Percentiles rank a stretch among this genome's conserved stretches.
Conservation (phyloP, 176 grass and related monocot genomes). For the Oryza rufipogon region DNA sequence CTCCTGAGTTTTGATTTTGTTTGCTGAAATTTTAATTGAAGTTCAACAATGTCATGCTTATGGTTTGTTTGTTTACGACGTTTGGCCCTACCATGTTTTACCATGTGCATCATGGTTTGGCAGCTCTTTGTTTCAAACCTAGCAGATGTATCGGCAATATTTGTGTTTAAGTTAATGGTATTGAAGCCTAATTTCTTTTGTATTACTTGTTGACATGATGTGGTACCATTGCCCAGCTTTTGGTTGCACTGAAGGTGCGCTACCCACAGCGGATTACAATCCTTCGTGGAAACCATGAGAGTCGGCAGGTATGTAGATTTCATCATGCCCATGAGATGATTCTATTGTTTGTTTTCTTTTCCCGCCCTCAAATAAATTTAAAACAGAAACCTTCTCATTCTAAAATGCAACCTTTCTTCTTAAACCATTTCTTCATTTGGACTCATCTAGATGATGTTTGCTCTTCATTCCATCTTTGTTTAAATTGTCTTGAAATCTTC, state of each 20-base stretch:
- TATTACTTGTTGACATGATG: constrained; percentile 16
- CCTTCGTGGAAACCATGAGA: constrained; percentile 92
- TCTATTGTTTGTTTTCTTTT: background rate
- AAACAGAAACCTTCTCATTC: constrained; percentile 1
- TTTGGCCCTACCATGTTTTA: background rate
- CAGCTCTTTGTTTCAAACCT: background rate
- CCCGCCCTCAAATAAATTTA: background rate
- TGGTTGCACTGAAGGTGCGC: constrained; percentile 89
- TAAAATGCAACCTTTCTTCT: background rate
- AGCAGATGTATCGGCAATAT: background rate
- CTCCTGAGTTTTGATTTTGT: constrained; percentile 1
- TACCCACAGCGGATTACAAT: constrained; percentile 87
- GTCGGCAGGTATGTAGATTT: constrained; percentile 57
- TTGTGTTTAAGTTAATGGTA: constrained; percentile 20
- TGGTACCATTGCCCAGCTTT: constrained; percentile 53
- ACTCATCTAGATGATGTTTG: background rate
- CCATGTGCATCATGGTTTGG: background rate
- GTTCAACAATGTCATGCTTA: background rate
- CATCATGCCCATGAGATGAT: background rate
- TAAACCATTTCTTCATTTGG: background rate
- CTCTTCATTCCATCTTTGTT: constrained; percentile 16
- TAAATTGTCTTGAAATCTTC: background rate
- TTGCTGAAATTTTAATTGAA: background rate
- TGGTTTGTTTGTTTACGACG: background rate
- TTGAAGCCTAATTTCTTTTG: background rate